Evolutionary conservation across 208 protist species (phyloP).

Genomic region (Endotrypanum monterogeii): DNA sequence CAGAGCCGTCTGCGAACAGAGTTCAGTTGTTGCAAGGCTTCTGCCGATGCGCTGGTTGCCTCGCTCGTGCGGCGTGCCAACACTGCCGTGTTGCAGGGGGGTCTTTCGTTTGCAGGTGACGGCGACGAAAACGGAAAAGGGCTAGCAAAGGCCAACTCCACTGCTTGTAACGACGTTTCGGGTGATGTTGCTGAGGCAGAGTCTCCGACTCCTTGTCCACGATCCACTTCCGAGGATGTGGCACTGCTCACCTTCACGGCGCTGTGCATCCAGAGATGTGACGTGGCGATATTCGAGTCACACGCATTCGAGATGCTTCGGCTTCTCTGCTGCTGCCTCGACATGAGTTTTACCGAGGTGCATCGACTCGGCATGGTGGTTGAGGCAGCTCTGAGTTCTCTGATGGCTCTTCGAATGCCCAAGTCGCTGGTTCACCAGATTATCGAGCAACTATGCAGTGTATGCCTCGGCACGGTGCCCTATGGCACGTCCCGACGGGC

Average conservation of each 20-base stretch:
- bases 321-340: constrained; percentile 41
- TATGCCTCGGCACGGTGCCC: constrained; percentile 28
- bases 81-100: constrained; percentile 13
- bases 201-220: background rate
- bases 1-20: constrained; percentile 16
- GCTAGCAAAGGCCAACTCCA: background rate
- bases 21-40: constrained; percentile 15
- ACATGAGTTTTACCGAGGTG: constrained; percentile 52
- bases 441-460: constrained; percentile 52
- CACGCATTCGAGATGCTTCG: constrained; percentile 11
- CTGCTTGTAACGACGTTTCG: background rate
- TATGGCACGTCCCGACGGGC: constrained; percentile 50
- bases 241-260: constrained; percentile 23
- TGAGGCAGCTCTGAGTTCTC: constrained; percentile 29
- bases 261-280: constrained; percentile 5
- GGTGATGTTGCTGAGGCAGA: background rate
- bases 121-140: no score
- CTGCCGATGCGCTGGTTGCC: constrained; percentile 8
- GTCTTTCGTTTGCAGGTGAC: constrained; percentile 8
- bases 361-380: constrained; percentile 40
- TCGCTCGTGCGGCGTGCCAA: constrained; percentile 13
- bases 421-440: constrained; percentile 51
- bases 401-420: constrained; percentile 33
- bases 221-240: constrained; percentile 8
- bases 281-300: constrained; percentile 9